Evolutionary conservation across 2,329 filamentous ascomycete species (phyloP).

Genomic region (Clathrospora elynae): DNA sequence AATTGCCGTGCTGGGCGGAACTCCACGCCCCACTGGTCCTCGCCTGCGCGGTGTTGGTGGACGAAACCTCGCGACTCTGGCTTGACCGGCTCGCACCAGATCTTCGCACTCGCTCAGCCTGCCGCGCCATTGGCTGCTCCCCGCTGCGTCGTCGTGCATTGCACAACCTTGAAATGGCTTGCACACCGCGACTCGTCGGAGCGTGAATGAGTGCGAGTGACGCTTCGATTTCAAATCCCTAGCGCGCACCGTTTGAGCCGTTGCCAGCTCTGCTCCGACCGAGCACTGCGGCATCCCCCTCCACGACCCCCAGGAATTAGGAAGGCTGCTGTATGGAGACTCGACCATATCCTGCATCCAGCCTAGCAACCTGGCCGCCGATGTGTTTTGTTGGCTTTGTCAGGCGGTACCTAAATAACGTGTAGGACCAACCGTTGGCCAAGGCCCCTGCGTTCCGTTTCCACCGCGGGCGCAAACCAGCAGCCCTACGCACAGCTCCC

Average conservation of each 20-base stretch:
- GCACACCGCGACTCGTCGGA: conserved; percentile 31
- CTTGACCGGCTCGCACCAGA: conserved; percentile 16
- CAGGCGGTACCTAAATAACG: conserved; percentile 20
- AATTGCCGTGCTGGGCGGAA: conserved; percentile 10
- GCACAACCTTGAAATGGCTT: conserved; percentile 26
- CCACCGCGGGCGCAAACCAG: conserved; percentile 19
- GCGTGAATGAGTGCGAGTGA: conserved; percentile 15
- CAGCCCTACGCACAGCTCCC: conserved; percentile 37
- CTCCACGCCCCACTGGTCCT: conserved; percentile 8
- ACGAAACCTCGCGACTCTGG: conserved; percentile 11
- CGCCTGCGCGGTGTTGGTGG: conserved; percentile 11
- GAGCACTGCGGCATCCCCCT: conserved; percentile 14
- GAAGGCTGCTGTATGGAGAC: conserved; percentile 24
- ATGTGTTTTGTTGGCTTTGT: conserved; percentile 29
- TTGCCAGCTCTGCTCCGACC: conserved; percentile 8
- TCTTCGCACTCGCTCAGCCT: conserved; percentile 10
- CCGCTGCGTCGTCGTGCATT: conserved; percentile 28
- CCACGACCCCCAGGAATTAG: conserved; percentile 11
- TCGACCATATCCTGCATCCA: conserved; percentile 33
- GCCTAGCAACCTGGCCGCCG: conserved; percentile 24
- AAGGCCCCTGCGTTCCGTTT: neutral
- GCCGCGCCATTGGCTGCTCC: conserved; percentile 19
- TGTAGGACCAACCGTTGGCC: conserved; percentile 8
- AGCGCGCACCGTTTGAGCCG: conserved; percentile 22
- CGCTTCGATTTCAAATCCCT: conserved; percentile 16